Evolutionary conservation across 208 protist species (phyloP), one percentile per base, ranked within the genome.

Genomic region (Endotrypanum monterogeii): DNA sequence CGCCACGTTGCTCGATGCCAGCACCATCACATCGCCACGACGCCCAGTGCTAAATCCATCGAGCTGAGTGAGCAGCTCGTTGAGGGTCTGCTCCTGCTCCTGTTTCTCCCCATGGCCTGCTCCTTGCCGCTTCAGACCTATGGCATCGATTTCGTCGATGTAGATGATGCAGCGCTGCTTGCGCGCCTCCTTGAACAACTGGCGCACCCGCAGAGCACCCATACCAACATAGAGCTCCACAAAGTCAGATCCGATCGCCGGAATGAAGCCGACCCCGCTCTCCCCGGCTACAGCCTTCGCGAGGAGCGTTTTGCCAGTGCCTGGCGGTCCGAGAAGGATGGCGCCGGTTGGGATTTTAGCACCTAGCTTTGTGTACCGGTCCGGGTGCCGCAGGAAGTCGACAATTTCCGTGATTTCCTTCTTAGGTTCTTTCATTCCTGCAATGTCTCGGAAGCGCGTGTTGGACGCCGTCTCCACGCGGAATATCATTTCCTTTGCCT

Each of bases 121-220:
- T 12, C 92, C 92, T 52, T 86, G 77, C 12, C 94, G 82, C 76
- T 89, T 90, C 32, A 91, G 72, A 23, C 98, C 98, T 60, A 99
- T 95, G 4, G 98, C 98, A 78, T 99, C 98, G 67, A 99, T 99
- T 77, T 99, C 98, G 85, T 99, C 98, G 71, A 99, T 99, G 83
- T 98, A 99, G 37, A 99, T 83, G 74, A 99, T 98, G 79, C 95
- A 98, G 16, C 94, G 98, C 76, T 98, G 96, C 81, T 98, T 92
- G 61, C 93, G 86, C 8, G 98, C 98, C 78, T 94, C 81, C 51
- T 89, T 70, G 88, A 99, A 99, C 32, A 99, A 86, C 73, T 99
- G 89, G 55, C 98, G 90, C 35, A 99, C 95, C 50, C 97, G 88
- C 66, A 93, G 50, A 12, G 96, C 95, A 71, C 96, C 96, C 83